Evolutionary conservation across 2,329 filamentous ascomycete genomes (phyloP).

Genomic region (Podosphaera leucotricha): DNA sequence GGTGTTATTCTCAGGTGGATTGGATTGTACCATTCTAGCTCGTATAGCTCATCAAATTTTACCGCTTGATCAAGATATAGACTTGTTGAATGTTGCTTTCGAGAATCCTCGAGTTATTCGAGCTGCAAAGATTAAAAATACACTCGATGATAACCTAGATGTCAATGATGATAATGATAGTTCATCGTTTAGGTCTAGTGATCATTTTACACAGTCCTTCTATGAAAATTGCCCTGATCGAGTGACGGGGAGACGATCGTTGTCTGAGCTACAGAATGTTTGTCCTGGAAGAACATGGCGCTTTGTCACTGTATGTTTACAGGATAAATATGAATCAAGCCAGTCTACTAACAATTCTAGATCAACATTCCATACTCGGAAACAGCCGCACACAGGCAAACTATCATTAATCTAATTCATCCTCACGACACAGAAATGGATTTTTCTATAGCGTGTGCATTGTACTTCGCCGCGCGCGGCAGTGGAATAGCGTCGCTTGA

Average conservation of each 20-base stretch:
- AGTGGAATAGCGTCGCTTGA: slow-evolving; percentile 15
- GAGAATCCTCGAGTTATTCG: slow-evolving; percentile 64
- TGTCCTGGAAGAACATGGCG: slow-evolving; percentile 56
- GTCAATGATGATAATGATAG: not conserved
- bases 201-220: slow-evolving; percentile 13
- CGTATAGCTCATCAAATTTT: slow-evolving; percentile 57
- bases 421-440: slow-evolving; percentile 99
- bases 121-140: slow-evolving; percentile 19
- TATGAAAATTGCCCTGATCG: slow-evolving; percentile 83
- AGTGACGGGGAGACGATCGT: slow-evolving; percentile 59
- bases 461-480: slow-evolving; percentile 91
- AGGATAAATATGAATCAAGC: not conserved
- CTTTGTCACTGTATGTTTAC: slow-evolving; percentile 44
- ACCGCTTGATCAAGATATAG: slow-evolving; percentile 43
- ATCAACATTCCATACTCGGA: slow-evolving; percentile 67
- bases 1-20: slow-evolving; percentile 76
- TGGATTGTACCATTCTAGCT: slow-evolving; percentile 80
- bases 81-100: slow-evolving; percentile 88
- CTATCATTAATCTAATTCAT: slow-evolving; percentile 55
- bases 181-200: not conserved
- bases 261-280: slow-evolving; percentile 43
- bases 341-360: slow-evolving; percentile 15
- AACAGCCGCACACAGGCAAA: slow-evolving; percentile 40
- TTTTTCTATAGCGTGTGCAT: slow-evolving; percentile 69
- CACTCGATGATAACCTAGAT: not conserved